Base-by-base conservation (phyloP, 345 rosid species). In the Alliaria petiolata region DNA sequence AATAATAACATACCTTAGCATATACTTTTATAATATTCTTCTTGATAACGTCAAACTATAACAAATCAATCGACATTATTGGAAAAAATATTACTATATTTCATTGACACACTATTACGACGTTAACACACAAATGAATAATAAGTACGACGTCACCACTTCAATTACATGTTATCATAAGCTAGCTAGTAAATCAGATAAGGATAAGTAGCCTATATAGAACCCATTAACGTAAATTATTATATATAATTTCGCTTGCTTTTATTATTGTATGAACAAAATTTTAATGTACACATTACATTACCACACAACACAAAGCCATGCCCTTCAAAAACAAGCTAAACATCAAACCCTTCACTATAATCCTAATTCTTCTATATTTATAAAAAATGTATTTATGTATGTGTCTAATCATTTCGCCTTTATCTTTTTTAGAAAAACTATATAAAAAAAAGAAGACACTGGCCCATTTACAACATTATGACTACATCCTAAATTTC, bases 381-480 rank as follows among this genome's bases (percentile, higher is more conserved):
- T 52, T 43, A 44, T 50, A 36, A 42, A 67, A 67, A 51, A 45
- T 75, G 49, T 67, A 75, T 59, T n/a, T 67, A 61, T 61, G 69
- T 68, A 52, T 67, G 74, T 75, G 62, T 59, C 51, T 67, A 61
- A 35, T 68, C 52, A 61, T 62, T 39, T 44, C 7, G n/a, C 58
- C 42, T 69, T 52, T 45, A 75, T 45, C 58, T 75, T 68, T 22
- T 67, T 15, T 13, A 25, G 33, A 67, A 60, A 51, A 43, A 67
- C 66, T 69, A 22, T 34, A 19, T 0, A 5, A 28, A 11, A 3
- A 42, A 3, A 35, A 30, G 45, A 36, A 62, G 25, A 65, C 33
- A 72, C 62, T 59, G 6, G 34, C 63, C 58, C 64, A 75, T 75
- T 68, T 75, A 75, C 74, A 75, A 68, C 70, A 75, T 75, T 62